These are phyloP conservation scores for Glebionis coronaria DNA, from an alignment of 129 eudicot genomes.

Conservation along the genomic window DNA sequence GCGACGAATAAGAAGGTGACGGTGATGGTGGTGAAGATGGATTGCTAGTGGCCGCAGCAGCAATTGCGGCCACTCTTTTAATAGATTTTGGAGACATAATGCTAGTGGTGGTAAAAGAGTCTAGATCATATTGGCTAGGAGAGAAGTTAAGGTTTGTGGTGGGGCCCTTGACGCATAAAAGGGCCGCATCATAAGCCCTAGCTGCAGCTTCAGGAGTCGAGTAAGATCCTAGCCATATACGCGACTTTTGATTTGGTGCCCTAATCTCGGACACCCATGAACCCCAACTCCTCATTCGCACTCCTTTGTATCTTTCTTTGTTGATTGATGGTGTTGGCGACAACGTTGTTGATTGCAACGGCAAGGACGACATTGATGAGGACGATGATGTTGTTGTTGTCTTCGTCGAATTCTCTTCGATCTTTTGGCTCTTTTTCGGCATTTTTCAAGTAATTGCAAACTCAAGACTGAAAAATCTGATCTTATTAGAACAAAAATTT, in stretches of 20 bases:
- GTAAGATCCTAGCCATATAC: conserved; percentile 92
- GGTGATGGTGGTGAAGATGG: conserved; percentile 9
- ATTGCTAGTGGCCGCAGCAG: conserved; percentile 24
- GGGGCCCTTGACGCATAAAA: conserved; percentile 73
- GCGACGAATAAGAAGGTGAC: conserved; percentile 27
- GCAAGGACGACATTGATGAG: neutral
- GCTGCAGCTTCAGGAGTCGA: conserved; percentile 94
- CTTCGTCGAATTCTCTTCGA: conserved; percentile 3
- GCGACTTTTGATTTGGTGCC: conserved; percentile 89
- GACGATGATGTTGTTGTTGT: conserved; percentile 6
- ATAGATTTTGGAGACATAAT: conserved; percentile 77
- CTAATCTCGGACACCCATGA: conserved; percentile 89
- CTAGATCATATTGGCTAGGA: conserved; percentile 17
- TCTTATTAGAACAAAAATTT: neutral
- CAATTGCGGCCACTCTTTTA: conserved; percentile 65
- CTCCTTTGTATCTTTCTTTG: conserved; percentile 82
- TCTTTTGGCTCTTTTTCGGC: conserved; percentile 48
- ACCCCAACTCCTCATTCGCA: conserved; percentile 98
- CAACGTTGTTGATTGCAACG: conserved; percentile 8
- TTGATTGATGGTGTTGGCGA: conserved; percentile 12
- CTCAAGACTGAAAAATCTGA: neutral
- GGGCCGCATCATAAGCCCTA: conserved; percentile 92
- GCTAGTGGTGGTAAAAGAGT: conserved; percentile 10
- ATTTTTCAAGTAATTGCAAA: conserved; percentile 20
- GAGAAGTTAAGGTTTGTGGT: conserved; percentile 82